These are phyloP conservation scores for Lentinula aciculospora DNA, from an alignment of 768 basidiomycete species.

Conservation along the genomic window DNA sequence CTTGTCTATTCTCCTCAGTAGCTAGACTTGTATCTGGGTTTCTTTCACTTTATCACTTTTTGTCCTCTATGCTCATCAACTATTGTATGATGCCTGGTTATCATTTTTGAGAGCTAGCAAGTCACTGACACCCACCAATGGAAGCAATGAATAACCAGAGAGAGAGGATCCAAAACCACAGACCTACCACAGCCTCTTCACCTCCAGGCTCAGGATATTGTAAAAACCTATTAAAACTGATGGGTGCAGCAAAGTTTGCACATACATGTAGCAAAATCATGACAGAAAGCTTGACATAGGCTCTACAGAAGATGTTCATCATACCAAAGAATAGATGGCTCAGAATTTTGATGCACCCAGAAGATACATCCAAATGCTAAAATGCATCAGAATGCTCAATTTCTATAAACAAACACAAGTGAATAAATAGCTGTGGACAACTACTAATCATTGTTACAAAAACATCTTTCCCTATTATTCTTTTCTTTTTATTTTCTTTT, in stretches of 20 bases:
- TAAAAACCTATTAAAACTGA: conserved; percentile 36
- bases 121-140: conserved; percentile 24
- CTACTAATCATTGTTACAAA: too few species aligned
- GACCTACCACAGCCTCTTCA: conserved; percentile 38
- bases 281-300: conserved; percentile 23
- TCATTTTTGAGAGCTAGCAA: too few species aligned
- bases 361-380: conserved; percentile 30
- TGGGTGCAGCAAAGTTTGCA: conserved; percentile 27
- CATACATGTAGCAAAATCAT: conserved; percentile 22
- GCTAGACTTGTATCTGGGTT: too few species aligned
- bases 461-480: too few species aligned
- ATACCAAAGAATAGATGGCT: conserved; percentile 44
- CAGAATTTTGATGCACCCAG: conserved; percentile 30
- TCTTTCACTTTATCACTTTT: too few species aligned
- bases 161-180: conserved; percentile 78
- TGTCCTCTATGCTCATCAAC: too few species aligned
- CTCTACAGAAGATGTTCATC: conserved; percentile 29
- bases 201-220: conserved; percentile 48
- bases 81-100: too few species aligned
- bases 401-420: too few species aligned
- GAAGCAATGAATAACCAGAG: conserved; percentile 44
- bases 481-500: too few species aligned
- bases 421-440: too few species aligned
- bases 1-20: too few species aligned
- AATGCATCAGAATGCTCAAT: too few species aligned